These are phyloP conservation scores for Boletellus emodensis DNA, from an alignment of 768 basidiomycete genomes.

Conservation along the genomic window DNA sequence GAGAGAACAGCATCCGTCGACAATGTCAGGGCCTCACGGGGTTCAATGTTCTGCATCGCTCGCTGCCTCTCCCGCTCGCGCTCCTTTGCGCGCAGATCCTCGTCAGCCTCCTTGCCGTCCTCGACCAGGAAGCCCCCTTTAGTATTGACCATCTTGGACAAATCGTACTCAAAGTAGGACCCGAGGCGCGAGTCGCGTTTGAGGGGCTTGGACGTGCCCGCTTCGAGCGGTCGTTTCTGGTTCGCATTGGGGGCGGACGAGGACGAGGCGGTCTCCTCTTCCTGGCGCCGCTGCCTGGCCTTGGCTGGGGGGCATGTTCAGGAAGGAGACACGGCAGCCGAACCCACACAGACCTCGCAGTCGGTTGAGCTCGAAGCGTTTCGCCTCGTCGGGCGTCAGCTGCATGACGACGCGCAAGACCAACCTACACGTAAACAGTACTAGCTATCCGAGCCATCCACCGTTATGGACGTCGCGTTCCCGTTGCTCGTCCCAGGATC, in stretches of 20 bases:
- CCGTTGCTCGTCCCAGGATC: conserved; percentile 15
- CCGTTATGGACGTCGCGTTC: conserved; percentile 15
- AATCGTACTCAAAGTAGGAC: conserved; percentile 94
- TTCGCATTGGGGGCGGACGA: conserved; percentile 53
- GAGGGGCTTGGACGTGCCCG: conserved; percentile 53
- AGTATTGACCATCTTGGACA: conserved; percentile 95
- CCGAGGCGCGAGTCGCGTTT: conserved; percentile 77
- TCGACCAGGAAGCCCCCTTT: conserved; percentile 94
- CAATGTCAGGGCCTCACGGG: conserved; percentile 41
- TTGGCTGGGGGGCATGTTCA: conserved; percentile 50
- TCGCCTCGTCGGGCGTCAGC: conserved; percentile 64
- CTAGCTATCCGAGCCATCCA: conserved; percentile 20
- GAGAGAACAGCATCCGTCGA: background rate
- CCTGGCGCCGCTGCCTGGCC: conserved; percentile 64
- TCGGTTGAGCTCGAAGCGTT: conserved; percentile 73
- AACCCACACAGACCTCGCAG: conserved; percentile 52
- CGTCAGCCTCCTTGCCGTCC: conserved; percentile 78
- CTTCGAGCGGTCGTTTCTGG: conserved; percentile 68
- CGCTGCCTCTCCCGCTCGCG: conserved; percentile 78
- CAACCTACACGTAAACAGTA: conserved; percentile 6
- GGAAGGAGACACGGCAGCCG: background rate
- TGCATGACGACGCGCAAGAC: background rate
- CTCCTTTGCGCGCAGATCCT: conserved; percentile 70
- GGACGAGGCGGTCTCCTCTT: conserved; percentile 49
- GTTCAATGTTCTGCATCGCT: conserved; percentile 69